phyloP scores from a whole-genome alignment of 495 filamentous ascomycete genomes.

The Penicillium simplicissimum region DNA sequence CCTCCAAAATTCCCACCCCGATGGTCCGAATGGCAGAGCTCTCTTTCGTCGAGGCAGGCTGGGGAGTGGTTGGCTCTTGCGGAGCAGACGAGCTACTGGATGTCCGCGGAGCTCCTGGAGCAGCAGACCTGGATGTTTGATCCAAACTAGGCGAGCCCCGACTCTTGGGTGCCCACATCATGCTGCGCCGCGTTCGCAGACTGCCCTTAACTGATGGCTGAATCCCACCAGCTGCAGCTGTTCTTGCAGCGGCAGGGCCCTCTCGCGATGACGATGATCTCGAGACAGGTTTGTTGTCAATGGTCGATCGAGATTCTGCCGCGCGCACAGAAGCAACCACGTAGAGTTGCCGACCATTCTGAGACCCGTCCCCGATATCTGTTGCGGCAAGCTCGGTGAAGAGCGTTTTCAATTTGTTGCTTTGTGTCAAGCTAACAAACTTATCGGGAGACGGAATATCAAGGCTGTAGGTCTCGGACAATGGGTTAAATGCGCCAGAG shows the following conservation, averaged over 20 bases:
- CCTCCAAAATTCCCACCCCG: slow-evolving; percentile 78
- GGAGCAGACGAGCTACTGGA: slow-evolving; percentile 61
- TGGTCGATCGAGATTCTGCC: slow-evolving; percentile 53
- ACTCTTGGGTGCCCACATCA: slow-evolving; percentile 70
- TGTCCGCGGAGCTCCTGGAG: slow-evolving; percentile 47
- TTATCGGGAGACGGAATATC: slow-evolving; percentile 75
- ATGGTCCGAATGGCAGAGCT: slow-evolving; percentile 63
- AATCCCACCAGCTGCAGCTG: slow-evolving; percentile 22
- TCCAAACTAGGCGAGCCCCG: slow-evolving; percentile 34
- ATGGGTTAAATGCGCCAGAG: slow-evolving; percentile 57
- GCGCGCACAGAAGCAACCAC: slow-evolving; percentile 81
- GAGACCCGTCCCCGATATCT: slow-evolving; percentile 78
- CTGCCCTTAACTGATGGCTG: slow-evolving; percentile 43
- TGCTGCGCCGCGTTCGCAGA: slow-evolving; percentile 65
- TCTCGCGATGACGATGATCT: slow-evolving; percentile 40
- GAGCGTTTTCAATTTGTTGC: slow-evolving; percentile 73
- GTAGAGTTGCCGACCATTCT: slow-evolving; percentile 68
- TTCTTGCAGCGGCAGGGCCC: slow-evolving; percentile 33
- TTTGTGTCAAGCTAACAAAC: slow-evolving; percentile 56
- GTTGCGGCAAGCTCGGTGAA: slow-evolving; percentile 80
- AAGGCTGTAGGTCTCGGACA: slow-evolving; percentile 82
- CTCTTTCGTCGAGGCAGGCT: slow-evolving; percentile 38
- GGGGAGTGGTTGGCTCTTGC: slow-evolving; percentile 41
- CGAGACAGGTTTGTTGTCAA: slow-evolving; percentile 26
- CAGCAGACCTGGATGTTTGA: slow-evolving; percentile 18